Conservation (phyloP, 31 red algal genomes). For the Endocladia muricata region DNA sequence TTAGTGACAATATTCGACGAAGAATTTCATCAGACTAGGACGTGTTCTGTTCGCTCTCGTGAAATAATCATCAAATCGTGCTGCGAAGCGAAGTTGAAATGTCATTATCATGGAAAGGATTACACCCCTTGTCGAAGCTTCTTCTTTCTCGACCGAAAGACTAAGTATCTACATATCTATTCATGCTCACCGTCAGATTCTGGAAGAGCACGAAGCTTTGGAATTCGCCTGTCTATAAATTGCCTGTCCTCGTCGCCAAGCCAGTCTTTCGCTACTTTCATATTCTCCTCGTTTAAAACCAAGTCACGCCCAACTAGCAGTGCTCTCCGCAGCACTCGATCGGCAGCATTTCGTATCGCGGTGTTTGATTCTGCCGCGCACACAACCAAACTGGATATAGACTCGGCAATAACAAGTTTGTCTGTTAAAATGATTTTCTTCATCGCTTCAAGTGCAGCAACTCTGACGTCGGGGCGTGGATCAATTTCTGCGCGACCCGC, state of each 20-base stretch:
- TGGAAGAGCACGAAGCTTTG: constrained; percentile 16
- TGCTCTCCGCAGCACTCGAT: constrained; percentile 39
- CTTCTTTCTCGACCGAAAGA: no score
- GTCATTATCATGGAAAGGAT: no score
- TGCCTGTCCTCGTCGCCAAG: constrained; percentile 34
- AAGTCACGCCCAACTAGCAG: constrained; percentile 3
- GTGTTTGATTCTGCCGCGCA: constrained; percentile 42
- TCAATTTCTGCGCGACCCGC: constrained; percentile 30
- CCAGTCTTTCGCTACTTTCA: neutral
- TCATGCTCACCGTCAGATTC: constrained; percentile 39
- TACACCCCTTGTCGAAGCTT: no score
- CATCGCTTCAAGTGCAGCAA: constrained; percentile 45
- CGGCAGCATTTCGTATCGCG: constrained; percentile 45
- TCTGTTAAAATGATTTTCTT: constrained; percentile 7
- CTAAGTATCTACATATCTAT: neutral
- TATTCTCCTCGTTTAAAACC: neutral
- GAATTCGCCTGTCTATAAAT: constrained; percentile 40
- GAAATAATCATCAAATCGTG: no score
- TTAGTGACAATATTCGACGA: no score
- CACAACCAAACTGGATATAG: constrained; percentile 7
- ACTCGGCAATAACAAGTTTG: neutral
- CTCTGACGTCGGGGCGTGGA: constrained; percentile 28
- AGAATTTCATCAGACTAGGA: no score
- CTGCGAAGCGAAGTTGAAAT: no score
- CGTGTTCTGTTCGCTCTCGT: no score